A percentile compares a stretch with the other conserved stretches of the same genome.
Conservation (phyloP, 108 stramenopile genomes). For the Schizochytrium sp. region DNA sequence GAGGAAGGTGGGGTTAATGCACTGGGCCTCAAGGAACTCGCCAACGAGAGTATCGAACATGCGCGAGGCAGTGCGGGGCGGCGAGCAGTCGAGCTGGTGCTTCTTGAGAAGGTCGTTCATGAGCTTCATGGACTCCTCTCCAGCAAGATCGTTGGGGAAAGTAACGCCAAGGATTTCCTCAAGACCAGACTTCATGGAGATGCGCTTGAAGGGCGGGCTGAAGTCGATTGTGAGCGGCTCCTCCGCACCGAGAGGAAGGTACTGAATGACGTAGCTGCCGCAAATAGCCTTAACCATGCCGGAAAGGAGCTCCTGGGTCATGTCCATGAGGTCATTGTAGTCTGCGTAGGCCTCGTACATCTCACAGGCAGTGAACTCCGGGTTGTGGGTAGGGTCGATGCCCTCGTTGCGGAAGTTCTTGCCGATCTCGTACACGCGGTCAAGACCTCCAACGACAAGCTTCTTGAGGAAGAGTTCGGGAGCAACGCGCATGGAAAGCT, state of each 20-base stretch:
- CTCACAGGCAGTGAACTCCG: constrained; percentile 99
- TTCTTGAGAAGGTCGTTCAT: constrained; percentile 82
- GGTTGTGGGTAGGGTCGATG: constrained; percentile 99
- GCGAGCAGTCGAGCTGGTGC: constrained; percentile 86
- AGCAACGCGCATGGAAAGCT: constrained; percentile 89
- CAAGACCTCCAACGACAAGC: constrained; percentile 97
- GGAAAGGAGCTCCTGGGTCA: constrained; percentile 95
- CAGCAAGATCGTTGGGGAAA: constrained; percentile 84
- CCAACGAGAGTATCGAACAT: constrained; percentile 97
- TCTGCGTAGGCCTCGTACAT: constrained; percentile 99
- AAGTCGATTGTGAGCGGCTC: constrained; percentile 91
- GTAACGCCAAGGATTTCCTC: constrained; percentile 87
- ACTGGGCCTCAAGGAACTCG: constrained; percentile 92
- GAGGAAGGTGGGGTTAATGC: constrained; percentile 80
- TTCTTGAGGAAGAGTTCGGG: constrained; percentile 96
- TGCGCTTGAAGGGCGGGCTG: constrained; percentile 95
- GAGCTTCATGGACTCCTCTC: constrained; percentile 82
- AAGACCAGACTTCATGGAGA: constrained; percentile 95
- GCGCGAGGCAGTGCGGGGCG: constrained; percentile 94
- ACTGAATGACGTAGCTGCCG: constrained; percentile 94
- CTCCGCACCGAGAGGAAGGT: constrained; percentile 81
- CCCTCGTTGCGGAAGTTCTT: constrained; percentile 99
- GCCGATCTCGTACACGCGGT: constrained; percentile 99
- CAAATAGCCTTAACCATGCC: constrained; percentile 95
- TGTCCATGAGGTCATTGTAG: constrained; percentile 97